Evolutionary conservation across 306 rosid species (phyloP).

Genomic region (Trichosanthes truncata): DNA sequence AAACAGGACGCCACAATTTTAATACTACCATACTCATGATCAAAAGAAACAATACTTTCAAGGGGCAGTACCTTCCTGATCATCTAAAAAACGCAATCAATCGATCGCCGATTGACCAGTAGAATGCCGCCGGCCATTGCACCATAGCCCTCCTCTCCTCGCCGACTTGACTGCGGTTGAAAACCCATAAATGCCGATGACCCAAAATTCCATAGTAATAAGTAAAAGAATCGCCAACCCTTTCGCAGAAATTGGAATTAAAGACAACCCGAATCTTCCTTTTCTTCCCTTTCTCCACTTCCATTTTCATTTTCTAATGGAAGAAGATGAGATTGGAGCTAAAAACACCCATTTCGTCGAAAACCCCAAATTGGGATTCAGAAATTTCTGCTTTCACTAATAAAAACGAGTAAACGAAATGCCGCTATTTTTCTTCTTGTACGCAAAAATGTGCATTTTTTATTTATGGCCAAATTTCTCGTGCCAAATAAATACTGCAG

Average conservation of each 20-base stretch:
- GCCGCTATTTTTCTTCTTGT: neutral
- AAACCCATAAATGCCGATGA: neutral
- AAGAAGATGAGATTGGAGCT: neutral
- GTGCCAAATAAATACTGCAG: neutral
- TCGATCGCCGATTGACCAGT: neutral
- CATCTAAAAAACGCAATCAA: neutral
- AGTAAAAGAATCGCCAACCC: neutral
- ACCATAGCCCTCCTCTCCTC: neutral
- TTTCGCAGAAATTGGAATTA: neutral
- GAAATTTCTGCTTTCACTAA: neutral
- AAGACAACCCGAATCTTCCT: neutral
- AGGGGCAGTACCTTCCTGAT: neutral
- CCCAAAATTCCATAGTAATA: neutral
- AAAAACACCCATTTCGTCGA: neutral
- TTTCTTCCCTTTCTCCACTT: neutral
- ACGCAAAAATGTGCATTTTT: neutral
- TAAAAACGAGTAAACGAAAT: neutral
- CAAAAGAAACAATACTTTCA: neutral
- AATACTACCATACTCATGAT: neutral
- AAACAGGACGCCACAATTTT: neutral
- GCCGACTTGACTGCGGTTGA: slow-evolving; percentile 3
- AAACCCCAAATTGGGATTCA: neutral
- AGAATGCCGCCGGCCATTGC: neutral
- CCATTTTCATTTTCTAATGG: neutral
- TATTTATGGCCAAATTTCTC: neutral